Conservation (phyloP, 2,329 filamentous ascomycete genomes). For the Aspergillus sp. region DNA sequence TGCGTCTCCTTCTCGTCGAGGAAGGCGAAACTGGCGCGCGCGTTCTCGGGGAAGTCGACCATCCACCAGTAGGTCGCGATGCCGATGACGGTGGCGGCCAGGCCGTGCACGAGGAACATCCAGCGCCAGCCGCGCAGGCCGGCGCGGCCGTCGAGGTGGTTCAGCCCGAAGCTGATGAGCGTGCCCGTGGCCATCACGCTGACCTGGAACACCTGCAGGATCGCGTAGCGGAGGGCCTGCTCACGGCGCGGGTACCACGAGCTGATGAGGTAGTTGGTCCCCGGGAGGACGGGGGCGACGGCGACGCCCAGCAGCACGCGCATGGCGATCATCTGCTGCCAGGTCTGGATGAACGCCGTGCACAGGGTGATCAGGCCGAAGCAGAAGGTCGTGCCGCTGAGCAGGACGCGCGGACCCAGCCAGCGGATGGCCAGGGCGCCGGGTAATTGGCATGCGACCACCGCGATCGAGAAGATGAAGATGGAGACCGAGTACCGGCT, state of each 20-base stretch:
- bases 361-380: constrained; percentile 67
- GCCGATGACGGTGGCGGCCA: constrained; percentile 60
- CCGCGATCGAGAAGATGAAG: constrained; percentile 70
- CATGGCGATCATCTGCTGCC: constrained; percentile 68
- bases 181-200: constrained; percentile 64
- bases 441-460: constrained; percentile 67
- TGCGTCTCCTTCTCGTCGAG: constrained; percentile 56
- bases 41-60: constrained; percentile 65
- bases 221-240: constrained; percentile 65
- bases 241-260: constrained; percentile 64
- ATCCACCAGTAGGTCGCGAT: constrained; percentile 68
- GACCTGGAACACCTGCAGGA: constrained; percentile 64
- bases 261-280: constrained; percentile 47
- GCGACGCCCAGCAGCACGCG: constrained; percentile 65
- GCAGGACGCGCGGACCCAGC: constrained; percentile 64
- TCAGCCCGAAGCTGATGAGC: constrained; percentile 69
- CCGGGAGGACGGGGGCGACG: constrained; percentile 52
- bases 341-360: constrained; percentile 66
- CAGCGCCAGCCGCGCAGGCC: constrained; percentile 65
- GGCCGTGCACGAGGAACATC: constrained; percentile 68
- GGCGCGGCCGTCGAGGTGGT: constrained; percentile 57
- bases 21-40: constrained; percentile 58
- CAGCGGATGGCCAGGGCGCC: constrained; percentile 66
- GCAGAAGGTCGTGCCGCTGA: constrained; percentile 57
- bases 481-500: constrained; percentile 69